Evolutionary conservation across 371 early-diverging fungal genomes (phyloP), one percentile per base, ranked within the genome.

Genomic region (Actinomortierella ambigua): DNA sequence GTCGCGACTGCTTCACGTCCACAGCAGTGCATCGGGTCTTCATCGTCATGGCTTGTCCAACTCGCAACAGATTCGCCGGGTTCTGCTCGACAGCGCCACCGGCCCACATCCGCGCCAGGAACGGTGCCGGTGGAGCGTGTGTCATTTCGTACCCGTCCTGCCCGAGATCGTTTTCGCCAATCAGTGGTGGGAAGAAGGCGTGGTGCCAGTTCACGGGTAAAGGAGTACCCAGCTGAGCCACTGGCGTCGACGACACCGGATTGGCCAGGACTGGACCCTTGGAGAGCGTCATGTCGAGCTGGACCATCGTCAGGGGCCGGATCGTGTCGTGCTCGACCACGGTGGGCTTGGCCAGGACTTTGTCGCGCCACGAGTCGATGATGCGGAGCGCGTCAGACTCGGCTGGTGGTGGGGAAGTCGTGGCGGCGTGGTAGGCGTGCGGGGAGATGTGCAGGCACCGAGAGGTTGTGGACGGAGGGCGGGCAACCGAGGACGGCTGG

Each of bases 91-190:
- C 77, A 15, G 73, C 68, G 3, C 94, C 95, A 11, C 94, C 93
- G 3, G 89, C 94, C 95, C 95, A 95, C 85, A 95, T 86, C 1
- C 96, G 88, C 42, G 87, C 86, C 29, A 77, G 63, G 59, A 86
- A 95, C 0, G 93, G 93, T 7, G 68, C 73, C 0, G 96, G 95
- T 1, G 95, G 95, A 1, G 86, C 79, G 57, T 88, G 88, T 8
- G 81, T 82, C 28, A 82, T 77, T 57, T 89, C 89, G 67, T 93
- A 93, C 1, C 96, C 96, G 65, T 95, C 95, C 3, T 71, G 50
- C 8, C 93, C 88, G 6, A 95, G 81, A 41, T 88, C 79, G 4
- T 44, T 44, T 59, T 93, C 93, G 18, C 78, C 79, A n/a, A 81
- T 77, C 39, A 85, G 81, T 8, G 88, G 87, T 18, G 92, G 93